Evolutionary conservation across 129 eudicot genomes (phyloP), one percentile per base, ranked within the genome.

Genomic region (Solidago caesia): DNA sequence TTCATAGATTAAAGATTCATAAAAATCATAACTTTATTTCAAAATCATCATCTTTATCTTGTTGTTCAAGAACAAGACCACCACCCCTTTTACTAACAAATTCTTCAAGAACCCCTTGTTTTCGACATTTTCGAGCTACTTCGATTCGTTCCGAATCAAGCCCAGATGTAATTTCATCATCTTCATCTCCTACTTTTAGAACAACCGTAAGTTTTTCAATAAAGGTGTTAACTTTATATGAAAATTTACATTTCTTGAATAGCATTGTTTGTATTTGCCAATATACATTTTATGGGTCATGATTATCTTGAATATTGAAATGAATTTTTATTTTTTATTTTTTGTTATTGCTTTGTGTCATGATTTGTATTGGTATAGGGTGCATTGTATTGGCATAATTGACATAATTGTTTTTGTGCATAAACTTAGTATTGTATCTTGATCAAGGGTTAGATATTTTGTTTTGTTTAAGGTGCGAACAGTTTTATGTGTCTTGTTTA

Each of bases 61-160:
- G 6, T 14, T 56, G 26, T 56, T 56, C 61, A 56, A 56, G 59
- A 53, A 33, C 78, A 63, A 74, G 64, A 74, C 70, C 53, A 46
- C 47, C 68, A 48, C 75, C 67, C 27, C 56, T 77, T 56, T 12
- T 62, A 6, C 56, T 64, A 4, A 57, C 75, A 62, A 64, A 68
- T 56, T 77, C 85, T 79, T 76, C 68, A 6, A 79, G 72, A 44
- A 74, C 68, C 72, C 75, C 72, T 27, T 44, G 62, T 78, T 83
- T 77, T 55, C 82, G 81, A 68, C 84, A 70, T 74, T 83, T 81
- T 65, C 77, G 83, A 48, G 83, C 82, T 74, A 88, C 90, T 29
- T 64, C 72, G 44, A 67, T 83, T 70, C 86, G 83, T 73, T 73
- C 83, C 25, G 82, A 86, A 64, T 78, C 92, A 60, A 86, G 75